Evolutionary conservation across 2,329 filamentous ascomycete species (phyloP).

Genomic region (Cordyceps javanica): DNA sequence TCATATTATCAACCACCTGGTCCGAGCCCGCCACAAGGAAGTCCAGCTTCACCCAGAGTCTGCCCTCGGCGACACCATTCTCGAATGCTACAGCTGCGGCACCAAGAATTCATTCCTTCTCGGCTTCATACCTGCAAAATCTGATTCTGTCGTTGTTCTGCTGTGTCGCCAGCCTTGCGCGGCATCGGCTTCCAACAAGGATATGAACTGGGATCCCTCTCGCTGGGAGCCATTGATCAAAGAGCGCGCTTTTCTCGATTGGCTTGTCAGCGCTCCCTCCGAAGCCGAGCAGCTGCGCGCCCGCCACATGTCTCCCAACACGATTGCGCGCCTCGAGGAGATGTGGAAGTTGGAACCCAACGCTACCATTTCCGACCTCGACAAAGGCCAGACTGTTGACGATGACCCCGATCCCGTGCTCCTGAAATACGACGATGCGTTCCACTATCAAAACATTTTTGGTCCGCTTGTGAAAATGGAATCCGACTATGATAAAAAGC

Average conservation of each 20-base stretch:
- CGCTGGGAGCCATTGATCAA: slow-evolving; percentile 97
- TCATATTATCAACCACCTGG: slow-evolving; percentile 96
- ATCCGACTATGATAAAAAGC: slow-evolving; percentile 96
- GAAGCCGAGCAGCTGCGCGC: slow-evolving; percentile 96
- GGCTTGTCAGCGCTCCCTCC: slow-evolving; percentile 83
- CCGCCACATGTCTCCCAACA: slow-evolving; percentile 84
- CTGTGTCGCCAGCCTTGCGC: slow-evolving; percentile 96
- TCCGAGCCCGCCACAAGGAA: slow-evolving; percentile 96
- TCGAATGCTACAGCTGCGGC: slow-evolving; percentile 98
- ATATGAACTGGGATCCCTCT: slow-evolving; percentile 99
- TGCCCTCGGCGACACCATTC: slow-evolving; percentile 85
- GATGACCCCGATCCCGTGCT: slow-evolving; percentile 92
- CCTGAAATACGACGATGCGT: slow-evolving; percentile 92
- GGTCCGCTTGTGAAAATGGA: slow-evolving; percentile 98
- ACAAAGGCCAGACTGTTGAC: slow-evolving; percentile 85
- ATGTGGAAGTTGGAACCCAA: slow-evolving; percentile 95
- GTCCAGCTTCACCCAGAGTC: slow-evolving; percentile 94
- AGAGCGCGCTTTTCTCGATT: slow-evolving; percentile 88
- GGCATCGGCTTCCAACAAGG: slow-evolving; percentile 89
- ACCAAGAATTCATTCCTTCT: slow-evolving; percentile 99
- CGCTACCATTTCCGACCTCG: slow-evolving; percentile 84
- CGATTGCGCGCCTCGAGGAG: slow-evolving; percentile 94
- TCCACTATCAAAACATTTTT: slow-evolving; percentile 98
- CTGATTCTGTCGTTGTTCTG: slow-evolving; percentile 94
- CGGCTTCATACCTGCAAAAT: slow-evolving; percentile 97